Evolutionary conservation across 352 stramenopile species (phyloP).

Genomic region (Phytophthora pisi): DNA sequence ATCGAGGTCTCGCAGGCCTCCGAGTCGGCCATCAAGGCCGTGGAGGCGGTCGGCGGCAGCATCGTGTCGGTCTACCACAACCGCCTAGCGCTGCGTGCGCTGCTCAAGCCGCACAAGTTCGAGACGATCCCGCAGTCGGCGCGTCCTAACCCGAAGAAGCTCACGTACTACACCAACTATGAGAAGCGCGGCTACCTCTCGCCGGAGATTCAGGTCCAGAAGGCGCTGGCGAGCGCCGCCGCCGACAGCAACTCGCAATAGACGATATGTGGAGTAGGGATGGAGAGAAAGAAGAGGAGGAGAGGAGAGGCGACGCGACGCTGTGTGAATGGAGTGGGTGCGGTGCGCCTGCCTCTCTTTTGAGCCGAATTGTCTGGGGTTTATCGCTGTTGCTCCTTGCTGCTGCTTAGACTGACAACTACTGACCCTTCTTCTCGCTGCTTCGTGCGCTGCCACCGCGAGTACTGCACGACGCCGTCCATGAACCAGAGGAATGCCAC

Average conservation of each 20-base stretch:
- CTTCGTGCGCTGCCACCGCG: conserved; percentile 29
- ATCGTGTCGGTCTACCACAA: conserved; percentile 99
- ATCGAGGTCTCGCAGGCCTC: conserved; percentile 95
- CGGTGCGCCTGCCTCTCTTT: conserved; percentile 10
- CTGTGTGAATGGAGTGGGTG: conserved; percentile 17
- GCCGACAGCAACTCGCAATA: conserved; percentile 51
- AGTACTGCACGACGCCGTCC: conserved; percentile 45
- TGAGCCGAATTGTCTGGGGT: conserved; percentile 8
- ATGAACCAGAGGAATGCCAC: conserved; percentile 49
- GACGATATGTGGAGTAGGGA: conserved; percentile 24
- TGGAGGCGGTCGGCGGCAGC: conserved; percentile 94
- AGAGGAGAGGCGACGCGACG: conserved; percentile 2
- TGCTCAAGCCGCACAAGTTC: conserved; percentile 98
- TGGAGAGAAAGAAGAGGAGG: conserved; percentile 17
- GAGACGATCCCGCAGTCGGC: conserved; percentile 92
- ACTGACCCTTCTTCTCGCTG: conserved; percentile 27
- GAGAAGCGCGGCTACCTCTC: conserved; percentile 97
- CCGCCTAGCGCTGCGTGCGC: conserved; percentile 91
- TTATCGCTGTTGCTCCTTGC: background rate
- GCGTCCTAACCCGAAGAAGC: conserved; percentile 95
- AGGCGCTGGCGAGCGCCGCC: conserved; percentile 53
- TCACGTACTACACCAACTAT: conserved; percentile 97
- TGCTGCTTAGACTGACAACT: conserved; percentile 14
- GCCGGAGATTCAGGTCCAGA: conserved; percentile 95
- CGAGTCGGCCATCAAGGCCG: conserved; percentile 90